Evolutionary conservation across 768 basidiomycete genomes (phyloP).

Genomic region (Naganishia randhawae): DNA sequence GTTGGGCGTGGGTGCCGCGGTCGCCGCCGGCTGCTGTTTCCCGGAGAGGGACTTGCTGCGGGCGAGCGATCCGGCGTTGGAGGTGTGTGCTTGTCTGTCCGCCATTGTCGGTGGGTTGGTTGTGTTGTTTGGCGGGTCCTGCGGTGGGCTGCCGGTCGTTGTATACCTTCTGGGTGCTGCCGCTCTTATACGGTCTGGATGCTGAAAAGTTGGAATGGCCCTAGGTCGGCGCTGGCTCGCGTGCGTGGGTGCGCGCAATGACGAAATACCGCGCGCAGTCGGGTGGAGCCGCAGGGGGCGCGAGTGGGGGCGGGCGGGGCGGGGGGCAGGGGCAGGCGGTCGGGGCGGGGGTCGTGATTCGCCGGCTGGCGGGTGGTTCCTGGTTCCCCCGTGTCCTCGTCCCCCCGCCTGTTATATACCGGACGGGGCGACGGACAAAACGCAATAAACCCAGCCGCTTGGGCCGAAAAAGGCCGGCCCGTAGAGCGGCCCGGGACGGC

Average conservation of each 20-base stretch:
- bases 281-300: too few relatives aligned
- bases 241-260: background rate
- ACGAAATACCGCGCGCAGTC: background rate
- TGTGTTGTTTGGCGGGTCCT: background rate
- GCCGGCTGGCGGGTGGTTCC: background rate
- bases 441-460: too few relatives aligned
- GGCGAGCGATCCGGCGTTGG: constrained; percentile 3
- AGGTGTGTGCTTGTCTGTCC: constrained; percentile 12
- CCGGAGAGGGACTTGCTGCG: constrained; percentile 11
- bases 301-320: too few relatives aligned
- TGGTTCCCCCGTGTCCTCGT: too few relatives aligned
- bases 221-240: background rate
- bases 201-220: background rate
- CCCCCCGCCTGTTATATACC: too few relatives aligned
- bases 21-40: constrained; percentile 4
- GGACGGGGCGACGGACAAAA: too few relatives aligned
- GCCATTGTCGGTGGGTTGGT: background rate
- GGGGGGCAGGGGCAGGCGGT: background rate
- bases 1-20: background rate
- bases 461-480: too few relatives aligned
- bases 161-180: background rate
- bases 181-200: background rate
- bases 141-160: background rate
- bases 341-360: background rate
- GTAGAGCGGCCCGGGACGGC: too few relatives aligned